Base-by-base conservation (phyloP, 768 basidiomycete species). In the Boletales sp. region DNA sequence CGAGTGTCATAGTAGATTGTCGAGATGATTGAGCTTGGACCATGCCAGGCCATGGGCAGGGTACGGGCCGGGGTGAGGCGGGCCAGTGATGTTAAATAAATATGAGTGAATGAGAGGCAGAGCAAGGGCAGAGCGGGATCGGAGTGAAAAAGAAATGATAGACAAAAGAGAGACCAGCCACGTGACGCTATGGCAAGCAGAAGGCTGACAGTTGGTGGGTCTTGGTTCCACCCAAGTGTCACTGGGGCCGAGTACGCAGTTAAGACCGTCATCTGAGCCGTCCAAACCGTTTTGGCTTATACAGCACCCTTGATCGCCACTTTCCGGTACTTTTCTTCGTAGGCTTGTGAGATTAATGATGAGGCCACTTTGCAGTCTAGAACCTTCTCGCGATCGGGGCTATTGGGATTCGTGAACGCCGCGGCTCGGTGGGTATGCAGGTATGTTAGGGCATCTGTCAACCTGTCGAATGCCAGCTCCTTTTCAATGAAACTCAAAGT, bases 221-320 rank as follows among this genome's bases (percentile, higher is more conserved):
- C 53, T 53, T 54, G 47, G 38, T 52, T 44, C 60, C 60, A 43
- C 29, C 19, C 49, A 51, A 49, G 48, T 44, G 53, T 47, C 31
- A 37, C 24, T 27, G 24, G 24, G 36, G 37, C 50, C 50, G 37
- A 47, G 29, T 17, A 37, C 21, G 29, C 31, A 27, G 34, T 35
- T 47, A 48, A 35, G 47, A 32, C 45, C 27, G 18, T 40, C 19
- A 45, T 52, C 54, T 48, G 34, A 41, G 39, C 40, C 37, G 41
- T 50, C 49, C 49, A 17, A 34, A 43, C 37, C 8, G 18, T 30
- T 50, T 21, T 38, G 38, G 46, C 40, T 66, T 75, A 94, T 71
- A 95, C 87, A 64, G 94, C 92, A 59, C 95, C 95, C 75, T 84
- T 94, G 70, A 98, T 91, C 61, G 82, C 83, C 51, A 97, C 83